Conservation (phyloP, 23 red algal genomes). For the Agarophyton chilense region DNA sequence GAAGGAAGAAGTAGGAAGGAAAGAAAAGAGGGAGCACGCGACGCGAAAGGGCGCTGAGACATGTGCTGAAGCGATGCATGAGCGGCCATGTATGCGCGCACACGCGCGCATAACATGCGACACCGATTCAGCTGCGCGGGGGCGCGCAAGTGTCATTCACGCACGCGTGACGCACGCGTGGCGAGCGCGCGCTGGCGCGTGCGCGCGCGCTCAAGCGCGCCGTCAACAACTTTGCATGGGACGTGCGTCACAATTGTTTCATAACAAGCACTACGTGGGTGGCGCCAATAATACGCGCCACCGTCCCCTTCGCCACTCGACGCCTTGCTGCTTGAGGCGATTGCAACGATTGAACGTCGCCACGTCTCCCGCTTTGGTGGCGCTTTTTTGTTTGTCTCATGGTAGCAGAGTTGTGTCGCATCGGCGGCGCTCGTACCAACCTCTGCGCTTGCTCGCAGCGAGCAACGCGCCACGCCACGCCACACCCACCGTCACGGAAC, state of each 20-base stretch:
- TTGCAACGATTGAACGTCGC: background rate
- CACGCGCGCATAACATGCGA: background rate
- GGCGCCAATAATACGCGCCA: no score
- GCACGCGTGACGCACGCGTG: no score
- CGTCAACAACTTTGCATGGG: no score
- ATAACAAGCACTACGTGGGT: no score
- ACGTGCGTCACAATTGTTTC: no score
- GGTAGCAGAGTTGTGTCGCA: background rate
- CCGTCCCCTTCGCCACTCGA: no score
- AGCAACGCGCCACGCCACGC: no score
- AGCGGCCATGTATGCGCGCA: slow-evolving; percentile 1
- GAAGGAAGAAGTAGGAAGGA: background rate
- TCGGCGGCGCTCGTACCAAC: background rate
- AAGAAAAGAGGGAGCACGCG: background rate
- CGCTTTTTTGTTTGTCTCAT: background rate
- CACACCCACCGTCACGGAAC: no score
- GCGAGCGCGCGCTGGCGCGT: background rate
- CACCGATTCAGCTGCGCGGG: background rate
- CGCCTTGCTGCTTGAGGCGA: background rate
- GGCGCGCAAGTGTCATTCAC: no score
- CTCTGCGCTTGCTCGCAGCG: no score
- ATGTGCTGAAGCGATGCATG: background rate
- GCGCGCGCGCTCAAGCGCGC: background rate
- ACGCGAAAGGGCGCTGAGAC: background rate
- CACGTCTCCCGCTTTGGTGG: slow-evolving; percentile 7